Base-by-base conservation (phyloP, 2,329 filamentous ascomycete genomes). In the Parastagonospora avenae region DNA sequence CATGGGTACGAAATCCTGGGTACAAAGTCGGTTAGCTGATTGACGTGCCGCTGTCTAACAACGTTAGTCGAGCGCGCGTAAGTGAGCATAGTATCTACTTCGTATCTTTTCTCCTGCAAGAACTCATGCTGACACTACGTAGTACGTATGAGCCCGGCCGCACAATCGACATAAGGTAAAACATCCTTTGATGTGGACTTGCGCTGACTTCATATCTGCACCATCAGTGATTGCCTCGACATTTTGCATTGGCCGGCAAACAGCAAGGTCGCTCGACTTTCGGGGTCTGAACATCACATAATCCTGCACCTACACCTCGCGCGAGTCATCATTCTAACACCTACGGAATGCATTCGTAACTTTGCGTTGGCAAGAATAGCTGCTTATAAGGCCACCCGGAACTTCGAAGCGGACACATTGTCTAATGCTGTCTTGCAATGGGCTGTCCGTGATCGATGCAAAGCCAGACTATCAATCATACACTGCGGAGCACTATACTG, bases 161-260 rank as follows among this genome's bases (percentile, higher is more conserved):
- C 19, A 24, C n/a, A n/a, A n/a, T 24, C 19, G 19, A 5, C 19
- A 24, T 24, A 24, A 24, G 19, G 19, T 24, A 5, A 24, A 24
- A 3, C 19, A 24, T 24, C 3, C 19, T 5, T 3, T 24, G 5
- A 24, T 5, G 3, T 24, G 3, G 19, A 24, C 3, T 24, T 24
- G 19, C 19, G 5, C 19, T 24, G 19, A 24, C n/a, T n/a, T n/a
- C 19, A 24, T 24, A 24, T 24, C 19, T 24, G 19, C 19, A 24
- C 19, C 5, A 24, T 5, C 19, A 24, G 77, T 36, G 79, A 80
- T 46, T 77, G 74, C 36, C 59, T 85, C 2, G 83, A 85, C 49
- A 76, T 84, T 1, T 71, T 85, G 2, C 82, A 85, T 58, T 85
- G 83, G 82, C 75, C 77, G 14, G 82, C 82, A 2, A 83, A 83